These are phyloP conservation scores for Ceraceosorus guamensis DNA, from an alignment of 1,284 basidiomycete species.

Conservation along the genomic window DNA sequence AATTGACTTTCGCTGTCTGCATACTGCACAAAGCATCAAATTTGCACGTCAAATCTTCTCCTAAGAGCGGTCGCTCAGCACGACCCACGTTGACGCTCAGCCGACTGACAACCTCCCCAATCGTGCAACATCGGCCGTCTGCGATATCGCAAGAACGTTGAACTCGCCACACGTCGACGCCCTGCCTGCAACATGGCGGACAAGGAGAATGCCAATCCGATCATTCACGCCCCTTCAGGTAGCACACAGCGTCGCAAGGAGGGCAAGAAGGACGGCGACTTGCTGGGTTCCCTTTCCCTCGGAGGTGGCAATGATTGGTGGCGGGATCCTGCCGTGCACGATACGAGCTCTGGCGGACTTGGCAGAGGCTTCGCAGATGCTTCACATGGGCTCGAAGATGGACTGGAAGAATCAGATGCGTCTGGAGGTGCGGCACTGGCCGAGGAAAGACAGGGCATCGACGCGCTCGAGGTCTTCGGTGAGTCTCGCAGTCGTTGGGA, in stretches of 20 bases:
- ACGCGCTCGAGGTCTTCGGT: background rate
- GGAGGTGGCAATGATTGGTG: constrained; percentile 42
- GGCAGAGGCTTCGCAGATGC: constrained; percentile 1
- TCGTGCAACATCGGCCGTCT: no score
- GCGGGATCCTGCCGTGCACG: constrained; percentile 19
- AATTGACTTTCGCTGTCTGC: no score
- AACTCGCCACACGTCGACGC: no score
- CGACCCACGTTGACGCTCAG: no score
- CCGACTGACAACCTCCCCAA: no score
- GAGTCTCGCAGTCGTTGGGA: background rate
- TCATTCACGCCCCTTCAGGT: constrained; percentile 36
- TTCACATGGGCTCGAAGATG: no score
- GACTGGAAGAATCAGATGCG: background rate
- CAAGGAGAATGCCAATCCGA: constrained; percentile 50
- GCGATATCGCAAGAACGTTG: no score
- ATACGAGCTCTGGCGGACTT: background rate
- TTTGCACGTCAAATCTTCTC: no score
- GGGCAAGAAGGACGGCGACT: constrained; percentile 19
- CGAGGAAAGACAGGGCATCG: constrained; percentile 5
- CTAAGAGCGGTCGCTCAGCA: no score
- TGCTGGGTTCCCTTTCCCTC: no score
- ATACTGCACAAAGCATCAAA: no score
- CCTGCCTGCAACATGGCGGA: constrained; percentile 8
- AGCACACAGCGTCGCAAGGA: constrained; percentile 9
- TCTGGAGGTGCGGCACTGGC: constrained; percentile 10